phyloP scores from a whole-genome alignment of 192 early-diverging fungal genomes.

The Backusella westeae region DNA sequence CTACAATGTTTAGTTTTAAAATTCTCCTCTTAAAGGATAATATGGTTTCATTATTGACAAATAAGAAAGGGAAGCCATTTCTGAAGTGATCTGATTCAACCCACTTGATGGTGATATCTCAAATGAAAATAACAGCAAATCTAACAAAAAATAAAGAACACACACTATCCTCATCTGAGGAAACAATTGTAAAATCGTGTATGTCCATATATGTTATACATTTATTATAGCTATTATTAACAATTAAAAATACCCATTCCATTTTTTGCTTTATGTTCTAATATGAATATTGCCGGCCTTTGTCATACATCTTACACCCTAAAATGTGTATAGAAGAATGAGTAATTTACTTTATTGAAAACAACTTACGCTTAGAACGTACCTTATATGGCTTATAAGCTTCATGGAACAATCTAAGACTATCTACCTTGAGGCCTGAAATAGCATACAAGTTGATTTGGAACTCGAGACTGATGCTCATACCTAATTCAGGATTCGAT shows the following conservation, averaged over 20 bases:
- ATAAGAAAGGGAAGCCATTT: no score
- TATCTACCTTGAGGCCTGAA: conserved; percentile 73
- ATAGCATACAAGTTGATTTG: conserved; percentile 67
- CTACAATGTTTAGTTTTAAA: no score
- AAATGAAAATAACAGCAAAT: no score
- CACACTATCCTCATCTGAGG: not conserved
- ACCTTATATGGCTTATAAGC: conserved; percentile 79
- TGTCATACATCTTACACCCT: conserved; percentile 57
- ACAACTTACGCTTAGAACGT: not conserved
- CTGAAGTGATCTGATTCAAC: no score
- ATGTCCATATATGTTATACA: not conserved
- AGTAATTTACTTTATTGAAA: not conserved
- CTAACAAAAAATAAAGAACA: no score
- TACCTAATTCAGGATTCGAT: conserved; percentile 42
- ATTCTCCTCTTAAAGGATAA: no score
- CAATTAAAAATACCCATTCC: not conserved
- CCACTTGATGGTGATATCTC: no score
- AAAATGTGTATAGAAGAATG: not conserved
- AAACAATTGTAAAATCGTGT: not conserved
- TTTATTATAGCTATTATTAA: not conserved
- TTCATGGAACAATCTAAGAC: conserved; percentile 68
- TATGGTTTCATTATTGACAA: no score
- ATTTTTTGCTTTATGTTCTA: conserved; percentile 38
- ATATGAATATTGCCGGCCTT: conserved; percentile 64
- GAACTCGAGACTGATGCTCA: conserved; percentile 64